These are phyloP conservation scores for Suillus occidentalis DNA, from an alignment of 768 basidiomycete species.

Conservation along the genomic window DNA sequence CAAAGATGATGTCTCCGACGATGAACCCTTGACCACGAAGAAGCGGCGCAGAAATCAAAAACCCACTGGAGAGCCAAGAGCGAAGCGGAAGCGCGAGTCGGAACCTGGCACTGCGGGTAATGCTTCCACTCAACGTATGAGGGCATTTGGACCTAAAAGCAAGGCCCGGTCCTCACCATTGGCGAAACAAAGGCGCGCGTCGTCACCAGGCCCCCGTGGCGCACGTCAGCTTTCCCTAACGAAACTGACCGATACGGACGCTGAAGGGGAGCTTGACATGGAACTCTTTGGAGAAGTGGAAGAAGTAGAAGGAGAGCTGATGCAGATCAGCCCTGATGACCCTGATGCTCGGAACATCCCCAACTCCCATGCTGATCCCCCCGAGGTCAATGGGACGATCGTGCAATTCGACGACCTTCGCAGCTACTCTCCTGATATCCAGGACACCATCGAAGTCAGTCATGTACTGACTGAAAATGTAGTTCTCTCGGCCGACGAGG, in stretches of 20 bases:
- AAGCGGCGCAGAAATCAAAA: constrained; percentile 27
- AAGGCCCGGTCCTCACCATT: constrained; percentile 3
- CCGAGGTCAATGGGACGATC: constrained; percentile 11
- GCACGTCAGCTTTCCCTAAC: constrained; percentile 24
- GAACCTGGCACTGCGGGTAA: background rate
- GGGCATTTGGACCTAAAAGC: constrained; percentile 11
- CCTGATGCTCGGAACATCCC: constrained; percentile 12
- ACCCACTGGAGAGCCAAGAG: constrained; percentile 3
- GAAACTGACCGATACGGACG: constrained; percentile 31
- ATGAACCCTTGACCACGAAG: constrained; percentile 19
- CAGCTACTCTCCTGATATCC: constrained; percentile 5
- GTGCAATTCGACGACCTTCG: constrained; percentile 27
- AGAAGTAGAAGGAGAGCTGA: constrained; percentile 36
- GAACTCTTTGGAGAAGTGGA: constrained; percentile 36
- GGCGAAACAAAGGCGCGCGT: constrained; percentile 28
- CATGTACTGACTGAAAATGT: constrained; percentile 12
- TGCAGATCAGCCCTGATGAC: constrained; percentile 25
- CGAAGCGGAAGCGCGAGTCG: constrained; percentile 10
- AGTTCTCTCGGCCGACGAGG: background rate
- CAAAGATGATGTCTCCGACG: constrained; percentile 12
- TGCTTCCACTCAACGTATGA: background rate
- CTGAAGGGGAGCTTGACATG: constrained; percentile 33
- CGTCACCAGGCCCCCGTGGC: constrained; percentile 25
- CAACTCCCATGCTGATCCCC: background rate
- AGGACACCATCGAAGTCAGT: constrained; percentile 33